Conservation (phyloP, 192 early-diverging fungal genomes). For the Backusella tuberculispora region DNA sequence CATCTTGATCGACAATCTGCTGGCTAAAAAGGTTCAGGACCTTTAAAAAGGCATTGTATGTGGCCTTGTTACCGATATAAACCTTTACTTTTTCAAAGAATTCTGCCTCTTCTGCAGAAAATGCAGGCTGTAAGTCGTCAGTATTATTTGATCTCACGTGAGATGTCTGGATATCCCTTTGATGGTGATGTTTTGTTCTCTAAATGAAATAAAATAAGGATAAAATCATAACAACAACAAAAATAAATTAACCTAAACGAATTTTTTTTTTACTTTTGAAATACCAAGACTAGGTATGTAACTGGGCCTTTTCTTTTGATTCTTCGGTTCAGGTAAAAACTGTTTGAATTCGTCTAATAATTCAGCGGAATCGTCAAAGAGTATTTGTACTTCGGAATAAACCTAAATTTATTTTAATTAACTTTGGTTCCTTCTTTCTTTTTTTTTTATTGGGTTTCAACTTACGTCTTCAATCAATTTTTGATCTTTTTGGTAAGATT, state of each 20-base stretch:
- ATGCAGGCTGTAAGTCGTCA: constrained; percentile 26
- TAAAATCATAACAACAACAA: background rate
- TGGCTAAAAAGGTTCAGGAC: constrained; percentile 93
- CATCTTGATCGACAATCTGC: constrained; percentile 87
- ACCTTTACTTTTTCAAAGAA: constrained; percentile 94
- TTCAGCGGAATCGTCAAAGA: constrained; percentile 87
- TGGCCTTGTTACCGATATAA: constrained; percentile 81
- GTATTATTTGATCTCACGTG: constrained; percentile 18
- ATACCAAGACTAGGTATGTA: constrained; percentile 15
- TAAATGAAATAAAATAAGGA: background rate
- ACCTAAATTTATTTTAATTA: constrained; percentile 56
- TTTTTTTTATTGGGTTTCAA: background rate
- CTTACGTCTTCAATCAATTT: constrained; percentile 90
- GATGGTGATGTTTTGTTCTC: constrained; percentile 11
- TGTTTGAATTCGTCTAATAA: constrained; percentile 97
- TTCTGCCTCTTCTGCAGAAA: constrained; percentile 79
- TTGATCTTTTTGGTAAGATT: constrained; percentile 95
- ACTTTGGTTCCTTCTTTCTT: background rate
- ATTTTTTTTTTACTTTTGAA: constrained; percentile 3
- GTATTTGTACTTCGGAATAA: constrained; percentile 87
- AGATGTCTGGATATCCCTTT: constrained; percentile 24
- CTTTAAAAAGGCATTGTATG: constrained; percentile 96
- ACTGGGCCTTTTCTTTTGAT: constrained; percentile 13
- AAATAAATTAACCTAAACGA: background rate
- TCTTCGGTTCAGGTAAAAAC: constrained; percentile 81